Base-by-base conservation (phyloP, 2,329 filamentous ascomycete genomes). In the Corynespora cassiicola region DNA sequence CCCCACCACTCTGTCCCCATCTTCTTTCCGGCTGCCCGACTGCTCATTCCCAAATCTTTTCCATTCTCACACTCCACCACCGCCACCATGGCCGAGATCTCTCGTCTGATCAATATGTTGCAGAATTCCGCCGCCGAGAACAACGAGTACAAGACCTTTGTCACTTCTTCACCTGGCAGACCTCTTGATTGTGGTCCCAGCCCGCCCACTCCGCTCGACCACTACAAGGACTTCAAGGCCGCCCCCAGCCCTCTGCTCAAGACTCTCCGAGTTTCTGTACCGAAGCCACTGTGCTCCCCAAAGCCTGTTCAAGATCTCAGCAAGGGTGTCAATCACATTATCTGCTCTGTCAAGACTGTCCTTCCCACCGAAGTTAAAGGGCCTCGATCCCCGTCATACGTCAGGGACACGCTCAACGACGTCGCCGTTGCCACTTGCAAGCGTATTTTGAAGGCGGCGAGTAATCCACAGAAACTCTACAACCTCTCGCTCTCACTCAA, bases 31-130 rank as follows among this genome's bases (percentile, higher is more conserved):
- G 21, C 17, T 22, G 7, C 17, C 14, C 12, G 10, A 6, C 22
- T 21, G 24, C 17, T 7, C 16, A 39, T 32, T 9, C 7, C 19
- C 24, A 7, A 27, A 21, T 39, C 18, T 11, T 31, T 22, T 35
- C 17, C 15, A 21, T 29, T 22, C 27, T 20, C 5, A 14, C 14
- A 24, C 10, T 36, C 25, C 18, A 29, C 21, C 24, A 39, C 27
- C 23, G 31, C 37, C 42, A 50, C 29, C 23, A 62, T 63, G 57
- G 31, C 47, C 27, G 56, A 64, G 32, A 36, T 45, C 10, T 32
- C 37, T 39, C 50, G 54, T 38, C 48, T 60, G 22, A 46, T 56
- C 20, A 42, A 17, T 27, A 45, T 65, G 49, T 48, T 61, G 24
- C 49, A 49, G 45, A 47, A 49, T 34, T 58, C 56, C 39, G 44